phyloP scores from a whole-genome alignment of 768 basidiomycete genomes.

The Hortiboletus campestris region DNA sequence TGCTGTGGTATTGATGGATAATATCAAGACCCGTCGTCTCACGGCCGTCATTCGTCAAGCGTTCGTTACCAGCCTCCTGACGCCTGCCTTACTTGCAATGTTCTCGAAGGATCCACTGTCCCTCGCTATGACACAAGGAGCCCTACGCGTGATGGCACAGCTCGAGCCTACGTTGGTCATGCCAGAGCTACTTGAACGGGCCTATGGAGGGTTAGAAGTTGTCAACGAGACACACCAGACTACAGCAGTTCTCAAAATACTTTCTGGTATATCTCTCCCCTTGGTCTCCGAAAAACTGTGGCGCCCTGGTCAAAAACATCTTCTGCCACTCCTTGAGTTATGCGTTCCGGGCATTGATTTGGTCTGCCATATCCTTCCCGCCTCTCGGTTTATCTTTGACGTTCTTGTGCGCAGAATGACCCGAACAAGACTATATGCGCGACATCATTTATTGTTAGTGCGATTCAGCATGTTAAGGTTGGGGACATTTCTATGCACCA shows the following conservation, averaged over 20 bases:
- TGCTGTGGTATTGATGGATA: background rate
- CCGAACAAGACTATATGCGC: constrained; percentile 78
- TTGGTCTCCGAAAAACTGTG: constrained; percentile 76
- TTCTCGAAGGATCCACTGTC: constrained; percentile 81
- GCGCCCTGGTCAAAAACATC: constrained; percentile 84
- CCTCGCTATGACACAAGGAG: constrained; percentile 77
- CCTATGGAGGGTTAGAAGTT: constrained; percentile 87
- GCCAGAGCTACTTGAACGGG: constrained; percentile 88
- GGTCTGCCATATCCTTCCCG: constrained; percentile 37
- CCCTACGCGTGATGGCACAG: constrained; percentile 73
- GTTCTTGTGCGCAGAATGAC: constrained; percentile 55
- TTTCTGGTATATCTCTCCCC: constrained; percentile 73
- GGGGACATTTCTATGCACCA: constrained; percentile 70
- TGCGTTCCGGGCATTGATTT: constrained; percentile 91
- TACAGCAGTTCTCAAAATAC: constrained; percentile 83
- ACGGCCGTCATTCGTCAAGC: constrained; percentile 77
- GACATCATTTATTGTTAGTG: constrained; percentile 73
- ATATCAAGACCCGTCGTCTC: constrained; percentile 62
- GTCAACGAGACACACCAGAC: constrained; percentile 96
- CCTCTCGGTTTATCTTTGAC: background rate
- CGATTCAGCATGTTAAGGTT: constrained; percentile 73
- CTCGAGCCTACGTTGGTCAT: constrained; percentile 84
- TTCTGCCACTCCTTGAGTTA: constrained; percentile 84
- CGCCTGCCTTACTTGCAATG: constrained; percentile 88
- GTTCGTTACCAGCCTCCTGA: constrained; percentile 79